phyloP scores from a whole-genome alignment of 768 basidiomycete genomes.

The Leccinum subtestaceum region DNA sequence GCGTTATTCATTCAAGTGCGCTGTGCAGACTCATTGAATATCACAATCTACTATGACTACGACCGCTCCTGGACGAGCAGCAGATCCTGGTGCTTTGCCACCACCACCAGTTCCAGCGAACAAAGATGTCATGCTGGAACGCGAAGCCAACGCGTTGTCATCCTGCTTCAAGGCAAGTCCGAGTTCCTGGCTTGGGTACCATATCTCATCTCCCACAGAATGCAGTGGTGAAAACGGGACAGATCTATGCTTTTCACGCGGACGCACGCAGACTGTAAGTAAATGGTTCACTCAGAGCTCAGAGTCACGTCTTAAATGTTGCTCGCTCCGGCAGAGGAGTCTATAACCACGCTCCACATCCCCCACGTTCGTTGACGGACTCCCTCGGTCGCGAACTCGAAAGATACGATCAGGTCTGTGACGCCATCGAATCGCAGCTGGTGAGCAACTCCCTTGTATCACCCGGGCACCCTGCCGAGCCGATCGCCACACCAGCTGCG shows the following conservation, averaged over 20 bases:
- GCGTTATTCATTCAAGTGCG: background rate
- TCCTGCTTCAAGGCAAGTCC: slow-evolving; percentile 53
- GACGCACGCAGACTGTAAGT: slow-evolving; percentile 65
- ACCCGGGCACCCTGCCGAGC: background rate
- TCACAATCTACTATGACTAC: slow-evolving; percentile 27
- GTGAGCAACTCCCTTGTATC: slow-evolving; percentile 38
- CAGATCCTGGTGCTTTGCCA: slow-evolving; percentile 44
- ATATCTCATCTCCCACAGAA: slow-evolving; percentile 36
- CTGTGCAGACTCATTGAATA: slow-evolving; percentile 43
- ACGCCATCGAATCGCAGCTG: slow-evolving; percentile 69
- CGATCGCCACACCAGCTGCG: slow-evolving; percentile 47
- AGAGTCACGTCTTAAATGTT: background rate
- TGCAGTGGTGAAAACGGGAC: slow-evolving; percentile 66
- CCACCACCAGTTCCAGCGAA: slow-evolving; percentile 42
- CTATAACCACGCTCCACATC: slow-evolving; percentile 52
- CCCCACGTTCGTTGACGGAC: slow-evolving; percentile 62
- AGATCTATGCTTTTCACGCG: slow-evolving; percentile 67
- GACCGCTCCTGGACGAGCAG: slow-evolving; percentile 24
- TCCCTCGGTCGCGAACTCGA: slow-evolving; percentile 73
- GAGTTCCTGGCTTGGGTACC: too few species aligned
- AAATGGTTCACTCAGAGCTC: background rate
- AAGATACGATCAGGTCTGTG: slow-evolving; percentile 77
- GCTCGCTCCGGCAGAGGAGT: slow-evolving; percentile 44
- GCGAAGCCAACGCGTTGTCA: slow-evolving; percentile 61
- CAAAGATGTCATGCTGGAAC: slow-evolving; percentile 48